Evolutionary conservation across 345 rosid species (phyloP).

Genomic region (Linum tenue): DNA sequence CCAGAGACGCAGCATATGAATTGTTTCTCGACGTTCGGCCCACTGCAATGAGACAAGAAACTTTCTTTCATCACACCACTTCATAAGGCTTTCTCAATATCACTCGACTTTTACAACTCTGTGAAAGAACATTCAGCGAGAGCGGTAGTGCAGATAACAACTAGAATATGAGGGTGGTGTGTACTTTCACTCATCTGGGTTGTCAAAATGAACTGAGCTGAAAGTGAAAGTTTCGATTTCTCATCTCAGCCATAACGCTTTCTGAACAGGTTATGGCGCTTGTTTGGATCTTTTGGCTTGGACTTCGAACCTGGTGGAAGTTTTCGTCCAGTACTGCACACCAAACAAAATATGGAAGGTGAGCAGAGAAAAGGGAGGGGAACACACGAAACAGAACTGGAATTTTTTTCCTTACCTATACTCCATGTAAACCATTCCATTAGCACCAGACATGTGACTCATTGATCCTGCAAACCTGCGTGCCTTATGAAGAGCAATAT

Average conservation of each 20-base stretch:
- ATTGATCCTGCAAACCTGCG: conserved; percentile 57
- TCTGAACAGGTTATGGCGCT: conserved; percentile 66
- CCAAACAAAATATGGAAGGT: neutral
- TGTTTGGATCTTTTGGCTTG: conserved; percentile 76
- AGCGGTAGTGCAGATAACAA: too few relatives aligned
- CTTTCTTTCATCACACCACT: too few relatives aligned
- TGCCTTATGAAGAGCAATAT: conserved; percentile 63
- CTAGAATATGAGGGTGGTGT: too few relatives aligned
- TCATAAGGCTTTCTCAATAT: too few relatives aligned
- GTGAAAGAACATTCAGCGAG: too few relatives aligned
- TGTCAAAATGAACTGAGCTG: neutral
- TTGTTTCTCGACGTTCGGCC: too few relatives aligned
- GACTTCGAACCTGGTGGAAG: conserved; percentile 51
- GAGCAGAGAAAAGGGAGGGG: neutral
- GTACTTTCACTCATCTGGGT: too few relatives aligned
- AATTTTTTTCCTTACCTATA: conserved; percentile 38
- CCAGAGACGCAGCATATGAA: too few relatives aligned
- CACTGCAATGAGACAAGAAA: too few relatives aligned
- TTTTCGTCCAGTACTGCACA: conserved; percentile 42
- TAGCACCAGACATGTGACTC: conserved; percentile 86
- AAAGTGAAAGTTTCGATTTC: neutral
- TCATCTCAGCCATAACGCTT: conserved; percentile 42
- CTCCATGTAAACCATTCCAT: conserved; percentile 85
- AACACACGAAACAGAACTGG: neutral
- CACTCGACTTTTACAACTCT: too few relatives aligned